Evolutionary conservation across 2,329 filamentous ascomycete species (phyloP).

Genomic region (Aspergillus carbonarius): DNA sequence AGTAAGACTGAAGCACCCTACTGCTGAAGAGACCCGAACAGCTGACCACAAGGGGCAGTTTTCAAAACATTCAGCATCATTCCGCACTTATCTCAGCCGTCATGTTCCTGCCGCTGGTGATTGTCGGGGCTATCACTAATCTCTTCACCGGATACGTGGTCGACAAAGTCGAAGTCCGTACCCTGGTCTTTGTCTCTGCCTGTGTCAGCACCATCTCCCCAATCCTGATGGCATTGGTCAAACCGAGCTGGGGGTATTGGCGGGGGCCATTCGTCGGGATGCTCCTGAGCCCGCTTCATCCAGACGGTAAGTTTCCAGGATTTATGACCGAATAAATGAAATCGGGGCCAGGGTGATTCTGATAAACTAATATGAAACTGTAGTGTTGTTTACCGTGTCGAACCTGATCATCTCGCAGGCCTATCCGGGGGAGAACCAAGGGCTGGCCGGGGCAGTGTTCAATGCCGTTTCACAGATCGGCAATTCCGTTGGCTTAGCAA

Average conservation of each 20-base stretch:
- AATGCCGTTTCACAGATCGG: conserved; percentile 58
- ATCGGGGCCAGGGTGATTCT: conserved; percentile 16
- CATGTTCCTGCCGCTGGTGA: conserved; percentile 48
- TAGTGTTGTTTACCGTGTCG: conserved; percentile 56
- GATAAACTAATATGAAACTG: conserved; percentile 24
- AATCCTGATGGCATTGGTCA: conserved; percentile 48
- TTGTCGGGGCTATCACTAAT: conserved; percentile 41
- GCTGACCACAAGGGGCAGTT: conserved; percentile 28
- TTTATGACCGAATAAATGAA: neutral
- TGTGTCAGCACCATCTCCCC: conserved; percentile 39
- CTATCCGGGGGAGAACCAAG: conserved; percentile 57
- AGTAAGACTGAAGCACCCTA: neutral
- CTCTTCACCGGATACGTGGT: conserved; percentile 49
- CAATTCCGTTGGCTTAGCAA: conserved; percentile 51
- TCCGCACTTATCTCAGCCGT: conserved; percentile 48
- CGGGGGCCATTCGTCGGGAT: conserved; percentile 46
- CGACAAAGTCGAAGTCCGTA: conserved; percentile 46
- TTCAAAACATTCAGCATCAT: conserved; percentile 51
- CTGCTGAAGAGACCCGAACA: neutral
- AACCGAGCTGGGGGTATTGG: conserved; percentile 51
- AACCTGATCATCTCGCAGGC: conserved; percentile 54
- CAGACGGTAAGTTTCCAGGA: conserved; percentile 33
- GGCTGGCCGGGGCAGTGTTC: conserved; percentile 60
- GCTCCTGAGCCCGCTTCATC: conserved; percentile 44
- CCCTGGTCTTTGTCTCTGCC: conserved; percentile 40